Evolutionary conservation across 2,329 filamentous ascomycete genomes (phyloP), one percentile per base, ranked within the genome.

Genomic region (Mollisiaceae sp.): DNA sequence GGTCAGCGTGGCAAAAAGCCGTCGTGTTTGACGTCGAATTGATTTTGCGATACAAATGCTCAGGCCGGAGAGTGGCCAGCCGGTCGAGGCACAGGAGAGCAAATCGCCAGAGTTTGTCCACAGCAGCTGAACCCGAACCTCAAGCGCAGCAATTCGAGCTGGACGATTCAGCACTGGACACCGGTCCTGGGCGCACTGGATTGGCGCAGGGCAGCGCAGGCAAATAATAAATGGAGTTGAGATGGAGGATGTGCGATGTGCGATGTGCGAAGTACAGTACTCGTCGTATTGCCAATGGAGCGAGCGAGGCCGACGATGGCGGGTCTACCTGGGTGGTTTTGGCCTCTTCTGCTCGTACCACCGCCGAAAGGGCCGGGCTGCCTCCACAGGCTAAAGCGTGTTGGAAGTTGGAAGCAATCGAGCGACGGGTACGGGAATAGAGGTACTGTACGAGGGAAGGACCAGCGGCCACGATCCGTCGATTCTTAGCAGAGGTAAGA

Each of bases 61-160:
- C 55, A n/a, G 62, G 62, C 45, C 59, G 35, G 52, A 24, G 65
- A 64, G 55, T 67, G 65, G 65, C 47, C 57, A 60, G 54, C 43
- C 9, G 27, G 57, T 14, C 22, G 47, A 56, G 41, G 24, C 39
- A 54, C 52, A 39, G 38, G 64, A 36, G 57, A 39, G 61, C 64
- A 61, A 63, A 63, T 63, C 35, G 57, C 60, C 60, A 43, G 45
- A 20, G 50, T 12, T 50, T 50, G 45, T 50, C 45, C 6, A 24
- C 15, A 18, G 47, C 12, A 41, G 38, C 38, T 41, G 38, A 41
- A 41, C 38, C 45, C 60, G 64, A 60, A 35, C 50, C n/a, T n/a
- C n/a, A n/a, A n/a, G n/a, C 50, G 50, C 50, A 54, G 50, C 50
- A 54, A 4, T 32, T 54, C 50, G 11, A 24, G 24, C 24, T 4